Evolutionary conservation across 768 basidiomycete species (phyloP).

Genomic region (Kwoniella shandongensis): DNA sequence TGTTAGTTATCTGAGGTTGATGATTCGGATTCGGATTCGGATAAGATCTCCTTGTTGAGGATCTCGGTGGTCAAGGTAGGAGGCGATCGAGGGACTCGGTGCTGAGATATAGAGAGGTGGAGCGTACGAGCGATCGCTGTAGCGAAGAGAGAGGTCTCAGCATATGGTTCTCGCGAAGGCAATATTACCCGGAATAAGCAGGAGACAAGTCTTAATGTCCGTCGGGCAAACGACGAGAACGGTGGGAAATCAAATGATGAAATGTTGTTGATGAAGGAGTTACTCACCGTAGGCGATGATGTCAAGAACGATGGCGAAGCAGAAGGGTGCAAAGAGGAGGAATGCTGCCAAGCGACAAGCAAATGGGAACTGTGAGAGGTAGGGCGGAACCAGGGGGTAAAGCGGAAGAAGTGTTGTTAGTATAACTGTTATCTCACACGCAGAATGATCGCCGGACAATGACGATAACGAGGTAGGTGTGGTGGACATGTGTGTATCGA

Average conservation of each 20-base stretch:
- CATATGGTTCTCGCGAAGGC: no score
- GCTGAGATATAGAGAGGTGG: conserved; percentile 25
- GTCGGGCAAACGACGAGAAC: no score
- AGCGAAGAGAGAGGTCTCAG: background rate
- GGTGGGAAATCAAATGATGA: no score
- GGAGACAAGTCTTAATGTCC: no score
- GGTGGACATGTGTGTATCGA: background rate
- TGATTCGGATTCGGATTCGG: conserved; percentile 16
- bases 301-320: conserved; percentile 23
- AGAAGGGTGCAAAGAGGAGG: conserved; percentile 26
- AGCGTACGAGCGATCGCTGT: conserved; percentile 31
- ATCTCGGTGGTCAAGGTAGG: conserved; percentile 14
- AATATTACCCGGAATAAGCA: no score
- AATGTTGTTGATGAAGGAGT: background rate
- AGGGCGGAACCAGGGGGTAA: background rate
- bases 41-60: conserved; percentile 14
- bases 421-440: no score
- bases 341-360: conserved; percentile 24
- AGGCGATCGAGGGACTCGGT: conserved; percentile 27
- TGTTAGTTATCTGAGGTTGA: conserved; percentile 13
- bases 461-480: no score
- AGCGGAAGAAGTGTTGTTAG: background rate
- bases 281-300: conserved; percentile 32
- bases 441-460: no score
- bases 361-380: conserved; percentile 22